Evolutionary conservation across 176 grass and related monocot species (phyloP).

Genomic region (Alloteropsis semialata): DNA sequence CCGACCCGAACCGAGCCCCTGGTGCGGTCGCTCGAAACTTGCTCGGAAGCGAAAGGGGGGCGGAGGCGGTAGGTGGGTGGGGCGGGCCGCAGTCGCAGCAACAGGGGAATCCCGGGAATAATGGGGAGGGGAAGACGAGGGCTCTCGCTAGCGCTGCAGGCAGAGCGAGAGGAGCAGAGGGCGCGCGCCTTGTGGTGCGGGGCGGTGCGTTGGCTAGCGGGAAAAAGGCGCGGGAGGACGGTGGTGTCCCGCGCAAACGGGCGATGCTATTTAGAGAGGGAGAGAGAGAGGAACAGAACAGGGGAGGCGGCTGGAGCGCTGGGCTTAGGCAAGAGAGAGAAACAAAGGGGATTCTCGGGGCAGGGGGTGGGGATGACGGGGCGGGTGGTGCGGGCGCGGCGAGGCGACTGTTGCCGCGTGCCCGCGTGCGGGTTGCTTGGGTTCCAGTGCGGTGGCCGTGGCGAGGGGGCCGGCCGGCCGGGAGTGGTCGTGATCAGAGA

Average conservation of each 20-base stretch:
- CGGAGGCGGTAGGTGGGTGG: slow-evolving; percentile 19
- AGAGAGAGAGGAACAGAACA: too few relatives aligned
- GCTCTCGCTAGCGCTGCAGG: background rate
- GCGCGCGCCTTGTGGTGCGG: slow-evolving; percentile 3
- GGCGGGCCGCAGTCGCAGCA: background rate
- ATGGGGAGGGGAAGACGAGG: slow-evolving; percentile 42
- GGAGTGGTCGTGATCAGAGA: too few relatives aligned
- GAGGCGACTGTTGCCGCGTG: background rate
- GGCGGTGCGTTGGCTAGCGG: slow-evolving; percentile 25
- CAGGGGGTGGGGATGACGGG: too few relatives aligned
- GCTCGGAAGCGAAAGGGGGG: background rate
- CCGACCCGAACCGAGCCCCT: too few relatives aligned
- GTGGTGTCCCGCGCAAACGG: slow-evolving; percentile 31
- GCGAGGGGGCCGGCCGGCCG: background rate
- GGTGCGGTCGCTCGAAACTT: background rate
- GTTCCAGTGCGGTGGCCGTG: too few relatives aligned
- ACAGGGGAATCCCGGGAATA: slow-evolving; percentile 44
- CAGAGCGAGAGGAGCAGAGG: background rate
- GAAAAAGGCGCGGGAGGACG: slow-evolving; percentile 42
- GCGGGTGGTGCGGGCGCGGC: too few relatives aligned
- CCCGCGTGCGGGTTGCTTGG: background rate
- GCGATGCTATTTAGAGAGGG: slow-evolving; percentile 36
- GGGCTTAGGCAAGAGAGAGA: slow-evolving; percentile 21
- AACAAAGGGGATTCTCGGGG: background rate
- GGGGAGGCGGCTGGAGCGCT: background rate